Conservation (phyloP, 305 asterid species). For the Euphrasia arctica region DNA sequence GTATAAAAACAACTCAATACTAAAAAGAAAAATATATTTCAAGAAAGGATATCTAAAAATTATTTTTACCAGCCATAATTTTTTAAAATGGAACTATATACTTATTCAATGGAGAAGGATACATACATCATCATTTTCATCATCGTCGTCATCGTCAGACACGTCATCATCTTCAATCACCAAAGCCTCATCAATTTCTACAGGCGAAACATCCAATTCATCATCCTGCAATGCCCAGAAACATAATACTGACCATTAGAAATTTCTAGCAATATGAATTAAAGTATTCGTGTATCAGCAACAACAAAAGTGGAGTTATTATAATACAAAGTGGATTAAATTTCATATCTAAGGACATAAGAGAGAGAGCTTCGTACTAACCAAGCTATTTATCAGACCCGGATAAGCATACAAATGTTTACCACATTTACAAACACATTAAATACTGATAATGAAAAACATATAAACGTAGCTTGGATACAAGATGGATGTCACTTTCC, state of each 20-base stretch:
- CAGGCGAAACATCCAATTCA: slow-evolving; percentile 80
- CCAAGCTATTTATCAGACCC: background rate
- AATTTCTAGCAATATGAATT: background rate
- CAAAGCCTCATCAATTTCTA: slow-evolving; percentile 83
- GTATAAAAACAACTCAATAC: background rate
- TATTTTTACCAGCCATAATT: background rate
- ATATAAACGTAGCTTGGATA: background rate
- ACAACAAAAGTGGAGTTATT: background rate
- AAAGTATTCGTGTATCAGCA: background rate
- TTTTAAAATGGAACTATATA: slow-evolving; percentile 9
- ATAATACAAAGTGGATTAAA: slow-evolving; percentile 5
- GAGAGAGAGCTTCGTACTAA: background rate
- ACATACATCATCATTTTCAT: slow-evolving; percentile 80
- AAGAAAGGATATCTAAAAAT: slow-evolving; percentile 10
- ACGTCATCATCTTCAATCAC: slow-evolving; percentile 97
- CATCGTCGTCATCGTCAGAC: slow-evolving; percentile 89
- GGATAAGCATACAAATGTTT: background rate
- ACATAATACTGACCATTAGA: background rate
- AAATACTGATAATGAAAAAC: background rate
- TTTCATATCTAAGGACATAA: background rate
- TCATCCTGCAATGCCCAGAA: slow-evolving; percentile 64
- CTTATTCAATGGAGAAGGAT: slow-evolving; percentile 14
- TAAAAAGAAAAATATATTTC: background rate
- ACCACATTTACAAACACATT: background rate
- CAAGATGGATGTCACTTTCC: background rate